These are phyloP conservation scores for Xylaria grammica DNA, from an alignment of 495 filamentous ascomycete genomes.

Conservation along the genomic window DNA sequence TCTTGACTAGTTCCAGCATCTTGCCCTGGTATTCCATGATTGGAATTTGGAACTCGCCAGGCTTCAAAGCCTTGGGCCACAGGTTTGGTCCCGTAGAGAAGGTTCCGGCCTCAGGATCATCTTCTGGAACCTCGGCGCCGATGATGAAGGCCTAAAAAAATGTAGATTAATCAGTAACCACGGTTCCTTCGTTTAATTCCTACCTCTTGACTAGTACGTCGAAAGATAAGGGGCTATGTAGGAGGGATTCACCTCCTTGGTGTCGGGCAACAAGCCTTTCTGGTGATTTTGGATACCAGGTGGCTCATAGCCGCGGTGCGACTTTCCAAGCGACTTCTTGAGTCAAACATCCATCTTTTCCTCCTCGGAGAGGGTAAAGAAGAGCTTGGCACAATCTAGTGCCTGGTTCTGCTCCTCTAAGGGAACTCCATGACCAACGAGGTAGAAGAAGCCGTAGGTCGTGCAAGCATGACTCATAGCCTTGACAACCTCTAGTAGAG, in stretches of 20 bases:
- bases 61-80: constrained; percentile 51
- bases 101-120: constrained; percentile 48
- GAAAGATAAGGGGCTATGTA: background rate
- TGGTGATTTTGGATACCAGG: constrained; percentile 57
- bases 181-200: background rate
- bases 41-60: constrained; percentile 51
- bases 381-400: constrained; percentile 20
- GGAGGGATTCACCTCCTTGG: constrained; percentile 51
- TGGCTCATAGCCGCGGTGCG: constrained; percentile 59
- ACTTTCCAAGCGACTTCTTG: constrained; percentile 44
- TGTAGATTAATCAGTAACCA: constrained; percentile 8
- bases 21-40: constrained; percentile 54
- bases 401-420: constrained; percentile 28
- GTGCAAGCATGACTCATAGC: constrained; percentile 49
- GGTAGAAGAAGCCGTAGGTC: constrained; percentile 56
- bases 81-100: constrained; percentile 55
- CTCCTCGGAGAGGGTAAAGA: constrained; percentile 55
- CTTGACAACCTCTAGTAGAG: constrained; percentile 25
- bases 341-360: constrained; percentile 45
- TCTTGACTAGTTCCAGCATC: constrained; percentile 40
- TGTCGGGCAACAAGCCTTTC: constrained; percentile 51
- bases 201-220: too few species aligned
- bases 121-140: constrained; percentile 51
- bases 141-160: constrained; percentile 46
- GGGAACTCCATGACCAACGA: constrained; percentile 35